phyloP scores from a whole-genome alignment of 2,329 filamentous ascomycete genomes.

The Pseudogymnoascus sp. region DNA sequence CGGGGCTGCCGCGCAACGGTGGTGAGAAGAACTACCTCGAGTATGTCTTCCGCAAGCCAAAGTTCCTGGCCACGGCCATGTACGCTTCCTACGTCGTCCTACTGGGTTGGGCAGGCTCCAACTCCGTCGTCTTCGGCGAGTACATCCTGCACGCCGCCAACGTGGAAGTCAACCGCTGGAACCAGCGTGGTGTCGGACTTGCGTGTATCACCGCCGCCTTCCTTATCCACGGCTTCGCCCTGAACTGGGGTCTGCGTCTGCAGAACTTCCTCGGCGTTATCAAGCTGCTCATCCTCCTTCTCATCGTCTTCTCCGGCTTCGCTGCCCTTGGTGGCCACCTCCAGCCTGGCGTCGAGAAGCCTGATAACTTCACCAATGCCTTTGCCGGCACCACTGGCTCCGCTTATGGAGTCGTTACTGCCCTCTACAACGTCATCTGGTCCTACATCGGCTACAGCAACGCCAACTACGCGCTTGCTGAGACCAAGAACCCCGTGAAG shows the following conservation, averaged over 20 bases:
- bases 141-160: slow-evolving; percentile 60
- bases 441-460: slow-evolving; percentile 62
- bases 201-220: slow-evolving; percentile 58
- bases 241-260: slow-evolving; percentile 59
- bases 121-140: slow-evolving; percentile 62
- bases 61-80: slow-evolving; percentile 52
- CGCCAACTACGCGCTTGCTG: slow-evolving; percentile 57
- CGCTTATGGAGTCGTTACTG: slow-evolving; percentile 60
- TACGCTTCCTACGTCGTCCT: slow-evolving; percentile 56
- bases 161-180: slow-evolving; percentile 56
- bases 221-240: slow-evolving; percentile 53
- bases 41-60: slow-evolving; percentile 52
- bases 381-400: slow-evolving; percentile 59
- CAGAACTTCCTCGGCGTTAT: slow-evolving; percentile 58
- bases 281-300: slow-evolving; percentile 57
- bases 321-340: slow-evolving; percentile 53
- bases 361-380: slow-evolving; percentile 54
- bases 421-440: slow-evolving; percentile 65
- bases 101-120: slow-evolving; percentile 57
- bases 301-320: slow-evolving; percentile 57
- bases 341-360: slow-evolving; percentile 44
- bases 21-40: slow-evolving; percentile 63
- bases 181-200: slow-evolving; percentile 58
- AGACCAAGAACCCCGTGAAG: slow-evolving; percentile 56
- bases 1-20: slow-evolving; percentile 54